phyloP scores from a whole-genome alignment of 1,284 basidiomycete genomes.

The Ganoderma sinense region DNA sequence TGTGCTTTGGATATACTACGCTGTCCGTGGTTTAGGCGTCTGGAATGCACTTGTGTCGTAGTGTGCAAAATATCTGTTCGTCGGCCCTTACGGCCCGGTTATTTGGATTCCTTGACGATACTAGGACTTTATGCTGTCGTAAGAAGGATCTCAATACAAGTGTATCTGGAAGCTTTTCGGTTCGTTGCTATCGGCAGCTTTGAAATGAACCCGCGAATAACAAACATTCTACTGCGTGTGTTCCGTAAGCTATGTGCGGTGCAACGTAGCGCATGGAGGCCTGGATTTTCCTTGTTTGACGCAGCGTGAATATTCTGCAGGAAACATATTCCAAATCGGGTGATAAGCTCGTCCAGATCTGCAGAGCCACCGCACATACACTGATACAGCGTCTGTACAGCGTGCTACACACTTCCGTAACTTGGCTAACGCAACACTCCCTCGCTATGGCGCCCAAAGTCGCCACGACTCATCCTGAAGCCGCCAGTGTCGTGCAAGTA shows the following conservation, averaged over 20 bases:
- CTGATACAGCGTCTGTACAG: neutral
- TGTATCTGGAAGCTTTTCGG: too few species aligned
- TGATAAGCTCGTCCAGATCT: neutral
- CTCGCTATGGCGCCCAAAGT: neutral
- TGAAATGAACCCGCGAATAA: neutral
- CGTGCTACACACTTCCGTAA: neutral
- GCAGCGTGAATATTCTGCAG: neutral
- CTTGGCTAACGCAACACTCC: neutral
- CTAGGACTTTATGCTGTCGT: neutral
- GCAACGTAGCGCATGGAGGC: neutral
- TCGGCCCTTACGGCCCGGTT: neutral
- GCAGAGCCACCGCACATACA: neutral
- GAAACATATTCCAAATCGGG: constrained; percentile 4
- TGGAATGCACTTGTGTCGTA: neutral
- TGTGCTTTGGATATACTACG: neutral
- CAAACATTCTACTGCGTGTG: neutral
- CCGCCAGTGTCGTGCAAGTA: neutral
- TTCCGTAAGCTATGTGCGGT: neutral
- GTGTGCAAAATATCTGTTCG: neutral
- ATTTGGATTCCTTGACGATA: neutral
- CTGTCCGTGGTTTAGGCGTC: neutral
- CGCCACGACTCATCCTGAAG: neutral
- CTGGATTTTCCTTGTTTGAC: constrained; percentile 1
- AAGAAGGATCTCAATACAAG: too few species aligned
- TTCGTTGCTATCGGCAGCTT: too few species aligned